Evolutionary conservation across 1,284 basidiomycete species (phyloP).

Genomic region (Fomes fomentarius): DNA sequence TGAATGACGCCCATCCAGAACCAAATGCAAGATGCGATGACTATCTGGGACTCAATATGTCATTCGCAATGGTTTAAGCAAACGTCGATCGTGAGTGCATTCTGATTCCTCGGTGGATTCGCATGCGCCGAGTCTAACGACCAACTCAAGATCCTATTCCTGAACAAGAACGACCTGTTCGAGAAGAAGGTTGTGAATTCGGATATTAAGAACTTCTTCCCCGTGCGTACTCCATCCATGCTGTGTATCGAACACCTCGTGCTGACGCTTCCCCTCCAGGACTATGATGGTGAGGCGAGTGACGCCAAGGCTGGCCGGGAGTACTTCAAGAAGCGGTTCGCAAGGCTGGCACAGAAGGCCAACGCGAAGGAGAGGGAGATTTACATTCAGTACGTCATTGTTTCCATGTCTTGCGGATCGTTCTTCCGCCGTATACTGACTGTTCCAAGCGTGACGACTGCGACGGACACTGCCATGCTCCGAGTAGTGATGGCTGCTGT

Average conservation of each 20-base stretch:
- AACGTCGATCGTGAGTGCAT: constrained; percentile 77
- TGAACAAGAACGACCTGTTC: constrained; percentile 92
- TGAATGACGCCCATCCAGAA: constrained; percentile 51
- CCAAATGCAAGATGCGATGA: constrained; percentile 96
- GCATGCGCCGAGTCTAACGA: constrained; percentile 2
- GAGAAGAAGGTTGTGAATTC: constrained; percentile 81
- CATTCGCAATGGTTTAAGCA: constrained; percentile 93
- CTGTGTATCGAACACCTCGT: constrained; percentile 2
- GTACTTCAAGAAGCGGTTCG: constrained; percentile 91
- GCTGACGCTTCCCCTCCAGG: constrained; percentile 43
- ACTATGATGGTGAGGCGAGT: constrained; percentile 72
- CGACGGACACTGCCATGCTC: constrained; percentile 91
- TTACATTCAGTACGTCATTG: constrained; percentile 79
- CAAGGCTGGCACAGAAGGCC: constrained; percentile 79
- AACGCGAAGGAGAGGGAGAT: constrained; percentile 87
- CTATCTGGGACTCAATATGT: constrained; percentile 94
- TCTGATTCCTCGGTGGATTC: constrained; percentile 4
- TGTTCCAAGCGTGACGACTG: constrained; percentile 78
- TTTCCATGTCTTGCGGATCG: background rate
- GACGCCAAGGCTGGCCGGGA: constrained; percentile 80
- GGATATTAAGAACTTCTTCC: constrained; percentile 85
- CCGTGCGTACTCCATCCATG: constrained; percentile 52
- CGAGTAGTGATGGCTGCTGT: constrained; percentile 94
- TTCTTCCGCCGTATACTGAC: constrained; percentile 11
- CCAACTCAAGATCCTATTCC: constrained; percentile 78